Conservation (phyloP, 208 protist species). For the Crithidia brevicula region DNA sequence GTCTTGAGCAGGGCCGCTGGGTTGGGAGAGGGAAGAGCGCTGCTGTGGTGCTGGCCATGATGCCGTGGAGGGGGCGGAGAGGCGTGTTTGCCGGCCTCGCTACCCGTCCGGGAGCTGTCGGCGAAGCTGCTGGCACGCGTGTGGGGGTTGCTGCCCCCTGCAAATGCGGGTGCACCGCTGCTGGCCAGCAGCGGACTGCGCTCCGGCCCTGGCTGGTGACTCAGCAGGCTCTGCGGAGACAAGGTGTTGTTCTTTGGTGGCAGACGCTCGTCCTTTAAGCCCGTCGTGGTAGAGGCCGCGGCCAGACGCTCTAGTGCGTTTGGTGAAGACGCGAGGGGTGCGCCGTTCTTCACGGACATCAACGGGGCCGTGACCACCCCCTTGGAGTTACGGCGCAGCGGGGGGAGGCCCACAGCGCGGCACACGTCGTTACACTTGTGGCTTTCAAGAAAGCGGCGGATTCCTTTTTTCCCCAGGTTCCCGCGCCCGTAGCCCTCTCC, state of each 20-base stretch:
- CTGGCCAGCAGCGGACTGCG: not conserved
- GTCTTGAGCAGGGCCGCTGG: not conserved
- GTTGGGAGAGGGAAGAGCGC: not conserved
- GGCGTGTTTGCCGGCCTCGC: slow-evolving; percentile 2
- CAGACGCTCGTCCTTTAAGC: slow-evolving; percentile 41
- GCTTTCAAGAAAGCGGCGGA: slow-evolving; percentile 67
- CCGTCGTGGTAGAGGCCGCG: slow-evolving; percentile 6
- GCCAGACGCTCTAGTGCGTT: slow-evolving; percentile 6
- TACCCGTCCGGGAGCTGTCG: not conserved
- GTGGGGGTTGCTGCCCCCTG: not conserved
- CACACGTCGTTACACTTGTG: slow-evolving; percentile 91
- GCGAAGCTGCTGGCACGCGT: slow-evolving; percentile 9
- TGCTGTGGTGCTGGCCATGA: not conserved
- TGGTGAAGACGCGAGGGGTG: slow-evolving; percentile 12
- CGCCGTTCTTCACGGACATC: slow-evolving; percentile 2
- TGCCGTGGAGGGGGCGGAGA: not conserved
- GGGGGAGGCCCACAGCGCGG: slow-evolving; percentile 52
- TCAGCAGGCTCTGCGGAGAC: slow-evolving; percentile 1
- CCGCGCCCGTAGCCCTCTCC: slow-evolving; percentile 79
- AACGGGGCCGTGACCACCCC: slow-evolving; percentile 9
- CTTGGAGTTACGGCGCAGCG: slow-evolving; percentile 31
- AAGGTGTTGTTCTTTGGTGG: slow-evolving; percentile 46
- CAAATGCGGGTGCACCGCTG: no score
- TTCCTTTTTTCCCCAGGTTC: slow-evolving; percentile 83
- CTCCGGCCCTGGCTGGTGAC: slow-evolving; percentile 1